Base-by-base conservation (phyloP, 768 basidiomycete species). In the Psilocybe cyanescens region DNA sequence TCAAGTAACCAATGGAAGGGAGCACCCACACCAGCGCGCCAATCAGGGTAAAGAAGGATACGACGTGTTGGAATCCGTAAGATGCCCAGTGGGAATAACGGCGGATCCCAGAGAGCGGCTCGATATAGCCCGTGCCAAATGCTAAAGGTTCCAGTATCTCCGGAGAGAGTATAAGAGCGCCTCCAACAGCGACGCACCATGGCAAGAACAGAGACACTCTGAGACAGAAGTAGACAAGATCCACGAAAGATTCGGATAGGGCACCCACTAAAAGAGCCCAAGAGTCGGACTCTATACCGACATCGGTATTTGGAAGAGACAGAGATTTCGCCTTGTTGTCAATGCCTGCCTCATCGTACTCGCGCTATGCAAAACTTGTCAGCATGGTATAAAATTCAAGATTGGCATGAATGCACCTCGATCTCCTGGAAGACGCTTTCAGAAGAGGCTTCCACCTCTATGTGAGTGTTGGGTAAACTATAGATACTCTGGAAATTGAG, bases 111-210 rank as follows among this genome's bases (percentile, higher is more conserved):
- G 58, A 49, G 8, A 68, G 63, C 24, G 65, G 62, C 6, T 70
- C 67, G 60, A 72, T 50, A 55, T 74, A 78, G 19, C 78, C 78
- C 14, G 70, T 59, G 4, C 67, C 61, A 62, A 81, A 81, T 3
- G 77, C 67, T 48, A 83, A 59, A 19, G 55, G 53, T 45, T 79
- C 76, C 56, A 83, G 72, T 57, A 74, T 62, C 19, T 67, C 63
- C 0, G 81, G 81, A 49, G 66, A 76, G 37, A 79, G 65, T 5
- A 80, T 55, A 51, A 83, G 79, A 12, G 73, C 67, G 3, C 74
- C 80, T 33, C 81, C 81, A n/a, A 81, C 78, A 35, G 74, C 68
- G 41, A 76, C 67, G 58, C 79, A 80, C 81, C 81, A 83, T 37
- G 81, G 81, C 0, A 83, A 54, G 61, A 83, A 81, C 19, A 75